A percentile compares a stretch with the other conserved stretches of the same genome.
Evolutionary conservation across 306 rosid genomes (phyloP).

Genomic region (Rosa persica): DNA sequence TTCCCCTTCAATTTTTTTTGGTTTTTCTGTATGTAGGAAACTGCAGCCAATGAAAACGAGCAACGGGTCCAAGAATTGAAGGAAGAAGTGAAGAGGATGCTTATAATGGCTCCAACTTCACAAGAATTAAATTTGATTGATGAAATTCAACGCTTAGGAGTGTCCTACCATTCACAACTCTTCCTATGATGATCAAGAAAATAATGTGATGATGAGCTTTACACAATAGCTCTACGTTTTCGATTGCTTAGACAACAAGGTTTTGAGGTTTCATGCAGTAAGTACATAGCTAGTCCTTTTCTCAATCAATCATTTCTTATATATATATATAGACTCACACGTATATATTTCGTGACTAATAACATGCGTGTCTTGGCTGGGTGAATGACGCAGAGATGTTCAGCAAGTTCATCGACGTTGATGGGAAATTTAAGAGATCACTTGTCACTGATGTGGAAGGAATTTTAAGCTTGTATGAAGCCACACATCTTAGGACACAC

Average conservation of each 20-base stretch:
- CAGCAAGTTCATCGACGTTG: constrained; percentile 1
- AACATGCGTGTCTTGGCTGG: no score
- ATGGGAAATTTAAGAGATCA: constrained; percentile 16
- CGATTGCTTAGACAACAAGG: constrained; percentile 47
- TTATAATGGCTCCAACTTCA: not conserved
- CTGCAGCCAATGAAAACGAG: no score
- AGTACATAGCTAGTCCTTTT: not conserved
- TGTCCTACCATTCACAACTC: constrained; percentile 14
- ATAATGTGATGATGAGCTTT: constrained; percentile 6
- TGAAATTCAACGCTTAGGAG: constrained; percentile 26
- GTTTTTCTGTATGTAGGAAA: no score
- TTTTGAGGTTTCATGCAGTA: constrained; percentile 25
- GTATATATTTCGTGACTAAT: no score
- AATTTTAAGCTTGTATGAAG: no score
- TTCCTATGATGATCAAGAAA: no score
- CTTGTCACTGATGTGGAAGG: not conserved
- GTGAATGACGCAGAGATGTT: not conserved
- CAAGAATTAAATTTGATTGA: constrained; percentile 27
- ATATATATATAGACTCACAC: no score
- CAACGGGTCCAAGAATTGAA: no score
- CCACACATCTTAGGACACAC: no score
- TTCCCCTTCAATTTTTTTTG: no score
- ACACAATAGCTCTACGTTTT: constrained; percentile 29
- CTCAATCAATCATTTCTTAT: no score
- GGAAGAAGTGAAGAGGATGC: constrained; percentile 23